phyloP scores from a whole-genome alignment of 2,329 filamentous ascomycete species.

The Fusarium newnesense region DNA sequence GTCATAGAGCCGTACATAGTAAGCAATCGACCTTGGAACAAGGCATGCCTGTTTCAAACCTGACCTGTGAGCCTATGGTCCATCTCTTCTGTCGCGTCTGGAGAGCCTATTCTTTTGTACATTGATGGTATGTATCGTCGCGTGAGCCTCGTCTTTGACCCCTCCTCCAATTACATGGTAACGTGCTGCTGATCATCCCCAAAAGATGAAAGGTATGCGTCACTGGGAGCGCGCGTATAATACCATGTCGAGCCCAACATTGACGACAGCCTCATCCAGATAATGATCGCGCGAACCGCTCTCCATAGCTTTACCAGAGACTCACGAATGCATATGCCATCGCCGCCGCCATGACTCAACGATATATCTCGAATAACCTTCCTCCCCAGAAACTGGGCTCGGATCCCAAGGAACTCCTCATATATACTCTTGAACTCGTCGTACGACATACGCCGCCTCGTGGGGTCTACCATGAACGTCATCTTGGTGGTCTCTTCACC shows the following conservation, averaged over 20 bases:
- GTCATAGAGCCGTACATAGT: background rate
- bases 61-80: background rate
- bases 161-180: conserved; percentile 29
- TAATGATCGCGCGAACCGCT: conserved; percentile 1
- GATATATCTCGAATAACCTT: conserved; percentile 50
- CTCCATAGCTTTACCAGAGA: background rate
- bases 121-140: conserved; percentile 28
- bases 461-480: conserved; percentile 46
- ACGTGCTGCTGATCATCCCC: conserved; percentile 32
- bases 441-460: conserved; percentile 51
- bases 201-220: conserved; percentile 36
- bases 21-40: conserved; percentile 13
- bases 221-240: conserved; percentile 32
- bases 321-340: conserved; percentile 3
- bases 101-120: conserved; percentile 10
- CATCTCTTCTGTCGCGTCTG: background rate
- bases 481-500: conserved; percentile 60
- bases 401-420: conserved; percentile 46
- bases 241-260: conserved; percentile 20
- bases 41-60: conserved; percentile 7
- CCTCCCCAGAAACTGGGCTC: conserved; percentile 44
- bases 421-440: conserved; percentile 50
- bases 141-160: conserved; percentile 26
- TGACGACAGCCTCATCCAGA: conserved; percentile 12
- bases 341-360: conserved; percentile 38